Evolutionary conservation across 805 yeast species (phyloP).

Genomic region (Jamesozyma hellenica): DNA sequence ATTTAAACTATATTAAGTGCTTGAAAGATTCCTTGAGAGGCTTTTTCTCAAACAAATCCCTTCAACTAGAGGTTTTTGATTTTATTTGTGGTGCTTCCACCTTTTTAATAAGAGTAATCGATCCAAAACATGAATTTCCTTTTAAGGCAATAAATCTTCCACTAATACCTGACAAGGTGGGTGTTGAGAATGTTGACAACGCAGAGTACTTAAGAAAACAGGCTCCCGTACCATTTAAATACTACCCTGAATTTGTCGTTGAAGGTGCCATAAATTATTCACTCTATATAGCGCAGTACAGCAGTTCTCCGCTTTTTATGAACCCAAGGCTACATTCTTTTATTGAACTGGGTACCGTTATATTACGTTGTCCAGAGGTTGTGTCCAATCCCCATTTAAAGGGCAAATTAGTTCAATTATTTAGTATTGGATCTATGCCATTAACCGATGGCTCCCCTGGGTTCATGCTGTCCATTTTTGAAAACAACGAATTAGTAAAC

Average conservation of each 20-base stretch:
- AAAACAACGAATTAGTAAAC: conserved; percentile 49
- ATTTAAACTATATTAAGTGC: conserved; percentile 32
- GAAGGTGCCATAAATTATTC: conserved; percentile 75
- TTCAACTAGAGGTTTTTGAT: conserved; percentile 63
- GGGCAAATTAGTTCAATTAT: conserved; percentile 67
- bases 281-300: conserved; percentile 47
- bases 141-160: conserved; percentile 41
- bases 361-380: conserved; percentile 75
- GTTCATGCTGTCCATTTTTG: conserved; percentile 57
- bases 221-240: conserved; percentile 69
- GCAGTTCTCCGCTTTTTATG: conserved; percentile 46
- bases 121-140: conserved; percentile 62
- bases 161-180: conserved; percentile 46
- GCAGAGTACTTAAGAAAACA: conserved; percentile 56
- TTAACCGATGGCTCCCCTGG: conserved; percentile 54
- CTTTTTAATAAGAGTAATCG: conserved; percentile 61
- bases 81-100: conserved; percentile 67
- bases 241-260: conserved; percentile 73
- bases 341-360: conserved; percentile 61
- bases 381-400: conserved; percentile 91
- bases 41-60: conserved; percentile 44
- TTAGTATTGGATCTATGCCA: conserved; percentile 65
- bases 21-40: conserved; percentile 51
- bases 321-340: conserved; percentile 46
- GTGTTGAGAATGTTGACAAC: conserved; percentile 62